Percentiles rank a stretch among this genome's conserved stretches.
Conservation (phyloP, 345 rosid genomes). For the Rhizophora apiculata region DNA sequence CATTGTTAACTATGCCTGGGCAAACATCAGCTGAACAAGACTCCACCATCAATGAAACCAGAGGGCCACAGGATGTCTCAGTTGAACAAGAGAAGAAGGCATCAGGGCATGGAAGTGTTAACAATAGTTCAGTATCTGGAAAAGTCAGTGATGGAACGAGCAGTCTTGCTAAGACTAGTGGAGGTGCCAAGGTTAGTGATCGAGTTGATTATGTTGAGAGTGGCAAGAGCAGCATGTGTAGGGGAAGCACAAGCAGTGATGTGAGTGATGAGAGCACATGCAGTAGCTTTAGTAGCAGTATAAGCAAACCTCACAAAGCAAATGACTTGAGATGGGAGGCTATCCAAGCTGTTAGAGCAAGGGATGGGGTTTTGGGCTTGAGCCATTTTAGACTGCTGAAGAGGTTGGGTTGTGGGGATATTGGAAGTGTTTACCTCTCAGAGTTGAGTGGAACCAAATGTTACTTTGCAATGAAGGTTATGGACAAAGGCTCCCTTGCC, state of each 20-base stretch:
- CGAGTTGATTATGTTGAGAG: slow-evolving; percentile 73
- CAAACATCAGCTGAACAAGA: slow-evolving; percentile 38
- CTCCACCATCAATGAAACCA: slow-evolving; percentile 39
- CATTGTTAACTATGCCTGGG: slow-evolving; percentile 35
- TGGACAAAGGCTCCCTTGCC: slow-evolving; percentile 89
- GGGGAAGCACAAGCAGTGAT: slow-evolving; percentile 92
- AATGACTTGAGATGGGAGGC: slow-evolving; percentile 95
- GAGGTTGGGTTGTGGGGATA: slow-evolving; percentile 91
- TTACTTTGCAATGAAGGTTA: slow-evolving; percentile 89
- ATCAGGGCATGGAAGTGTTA: slow-evolving; percentile 62
- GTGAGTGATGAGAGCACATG: slow-evolving; percentile 89
- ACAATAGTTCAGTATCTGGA: slow-evolving; percentile 69
- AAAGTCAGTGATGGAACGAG: slow-evolving; percentile 75
- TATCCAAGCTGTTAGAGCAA: slow-evolving; percentile 67
- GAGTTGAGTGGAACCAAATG: slow-evolving; percentile 87
- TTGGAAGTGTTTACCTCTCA: slow-evolving; percentile 87
- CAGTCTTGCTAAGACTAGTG: slow-evolving; percentile 71
- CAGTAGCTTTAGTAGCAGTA: slow-evolving; percentile 82
- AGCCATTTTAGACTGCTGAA: slow-evolving; percentile 80
- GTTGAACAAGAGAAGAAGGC: slow-evolving; percentile 65
- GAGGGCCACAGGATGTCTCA: slow-evolving; percentile 41
- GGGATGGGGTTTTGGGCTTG: slow-evolving; percentile 69
- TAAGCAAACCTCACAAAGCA: slow-evolving; percentile 83
- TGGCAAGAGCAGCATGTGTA: slow-evolving; percentile 84
- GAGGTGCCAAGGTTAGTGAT: slow-evolving; percentile 71